phyloP scores from a whole-genome alignment of 352 stramenopile species.

The Hyaloperonospora brassicae region DNA sequence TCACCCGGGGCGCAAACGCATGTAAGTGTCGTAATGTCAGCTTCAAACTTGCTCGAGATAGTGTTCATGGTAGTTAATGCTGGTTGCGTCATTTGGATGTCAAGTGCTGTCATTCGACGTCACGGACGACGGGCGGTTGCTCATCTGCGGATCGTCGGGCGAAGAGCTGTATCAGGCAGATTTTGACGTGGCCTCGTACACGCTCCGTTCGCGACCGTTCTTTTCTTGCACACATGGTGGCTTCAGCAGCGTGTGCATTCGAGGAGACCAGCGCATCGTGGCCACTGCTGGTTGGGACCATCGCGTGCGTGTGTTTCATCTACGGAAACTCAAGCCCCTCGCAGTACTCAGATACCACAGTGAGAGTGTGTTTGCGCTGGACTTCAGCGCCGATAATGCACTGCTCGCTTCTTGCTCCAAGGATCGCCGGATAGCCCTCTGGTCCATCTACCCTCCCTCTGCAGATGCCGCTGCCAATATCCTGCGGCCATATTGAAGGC shows the following conservation, averaged over 20 bases:
- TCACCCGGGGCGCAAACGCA: conserved; percentile 39
- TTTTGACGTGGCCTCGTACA: conserved; percentile 38
- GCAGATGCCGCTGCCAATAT: conserved; percentile 14
- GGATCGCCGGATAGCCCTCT: conserved; percentile 69
- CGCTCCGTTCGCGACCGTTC: conserved; percentile 35
- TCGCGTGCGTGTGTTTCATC: conserved; percentile 63
- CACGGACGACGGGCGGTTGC: conserved; percentile 36
- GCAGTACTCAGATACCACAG: conserved; percentile 74
- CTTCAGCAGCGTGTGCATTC: conserved; percentile 59
- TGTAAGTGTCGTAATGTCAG: conserved; percentile 25
- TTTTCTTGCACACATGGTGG: conserved; percentile 54
- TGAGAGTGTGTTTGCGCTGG: conserved; percentile 64
- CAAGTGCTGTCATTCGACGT: conserved; percentile 69
- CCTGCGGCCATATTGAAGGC: conserved; percentile 29
- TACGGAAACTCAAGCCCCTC: conserved; percentile 63
- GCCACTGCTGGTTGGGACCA: conserved; percentile 75
- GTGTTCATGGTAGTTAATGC: conserved; percentile 2
- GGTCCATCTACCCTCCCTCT: conserved; percentile 61
- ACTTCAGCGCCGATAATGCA: conserved; percentile 57
- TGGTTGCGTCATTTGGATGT: conserved; percentile 1
- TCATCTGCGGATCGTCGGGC: conserved; percentile 56
- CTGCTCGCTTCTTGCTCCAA: conserved; percentile 68
- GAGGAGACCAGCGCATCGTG: conserved; percentile 67
- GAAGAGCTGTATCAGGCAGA: conserved; percentile 40
- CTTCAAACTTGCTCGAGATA: background rate